Evolutionary conservation across 2,329 filamentous ascomycete genomes (phyloP).

Genomic region (Cadophora luteo-olivacea): DNA sequence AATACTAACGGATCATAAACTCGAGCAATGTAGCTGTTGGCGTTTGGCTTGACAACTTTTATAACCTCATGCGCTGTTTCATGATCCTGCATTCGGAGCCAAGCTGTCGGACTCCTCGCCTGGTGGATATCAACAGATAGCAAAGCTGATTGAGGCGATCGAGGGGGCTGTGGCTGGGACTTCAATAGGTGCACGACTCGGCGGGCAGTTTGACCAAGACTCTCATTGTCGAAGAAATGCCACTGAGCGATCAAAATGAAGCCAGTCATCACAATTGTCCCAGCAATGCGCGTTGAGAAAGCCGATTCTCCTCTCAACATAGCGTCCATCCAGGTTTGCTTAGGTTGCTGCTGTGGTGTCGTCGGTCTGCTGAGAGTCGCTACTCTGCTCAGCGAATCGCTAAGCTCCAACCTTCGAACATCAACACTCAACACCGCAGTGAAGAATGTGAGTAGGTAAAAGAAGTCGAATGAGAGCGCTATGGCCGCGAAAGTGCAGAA

Average conservation of each 20-base stretch:
- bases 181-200: conserved; percentile 44
- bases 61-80: conserved; percentile 80
- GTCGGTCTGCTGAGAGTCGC: conserved; percentile 49
- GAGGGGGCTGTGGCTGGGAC: conserved; percentile 23
- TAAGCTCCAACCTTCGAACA: conserved; percentile 76
- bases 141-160: conserved; percentile 45
- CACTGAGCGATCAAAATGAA: conserved; percentile 78
- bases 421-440: conserved; percentile 81
- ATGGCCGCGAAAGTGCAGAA: conserved; percentile 81
- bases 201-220: conserved; percentile 47
- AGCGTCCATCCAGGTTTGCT: conserved; percentile 63
- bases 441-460: conserved; percentile 82
- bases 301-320: conserved; percentile 69
- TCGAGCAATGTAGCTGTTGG: conserved; percentile 74
- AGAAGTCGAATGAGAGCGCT: conserved; percentile 77
- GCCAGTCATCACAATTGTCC: conserved; percentile 74
- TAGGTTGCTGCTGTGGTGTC: conserved; percentile 36
- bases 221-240: conserved; percentile 74
- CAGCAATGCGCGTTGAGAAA: conserved; percentile 76
- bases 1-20: conserved; percentile 80
- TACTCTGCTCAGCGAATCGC: conserved; percentile 67
- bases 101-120: conserved; percentile 76
- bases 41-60: conserved; percentile 73
- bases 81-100: conserved; percentile 79
- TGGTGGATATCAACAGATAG: conserved; percentile 71